These are phyloP conservation scores for Stagonosporopsis rhizophila DNA, from an alignment of 2,329 filamentous ascomycete species.

Conservation along the genomic window DNA sequence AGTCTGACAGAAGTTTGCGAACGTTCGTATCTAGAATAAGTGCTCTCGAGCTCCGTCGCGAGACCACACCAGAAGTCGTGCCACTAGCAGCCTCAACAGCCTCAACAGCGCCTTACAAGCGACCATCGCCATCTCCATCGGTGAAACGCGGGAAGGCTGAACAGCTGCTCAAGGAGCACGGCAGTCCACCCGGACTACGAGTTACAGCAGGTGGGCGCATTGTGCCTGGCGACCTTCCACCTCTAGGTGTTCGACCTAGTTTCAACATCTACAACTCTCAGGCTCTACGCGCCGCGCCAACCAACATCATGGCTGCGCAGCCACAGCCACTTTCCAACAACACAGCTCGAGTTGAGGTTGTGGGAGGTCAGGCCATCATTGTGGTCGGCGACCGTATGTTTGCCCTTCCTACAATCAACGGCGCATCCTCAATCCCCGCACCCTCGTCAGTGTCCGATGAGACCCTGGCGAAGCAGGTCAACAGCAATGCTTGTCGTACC, in stretches of 20 bases:
- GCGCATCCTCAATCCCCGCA: conserved; percentile 20
- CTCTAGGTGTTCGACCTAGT: conserved; percentile 41
- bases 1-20: conserved; percentile 38
- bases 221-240: conserved; percentile 55
- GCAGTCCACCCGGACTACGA: conserved; percentile 58
- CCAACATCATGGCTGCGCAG: conserved; percentile 37
- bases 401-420: conserved; percentile 39
- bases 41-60: conserved; percentile 22
- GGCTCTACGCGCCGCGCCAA: conserved; percentile 28
- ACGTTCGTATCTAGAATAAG: conserved; percentile 27
- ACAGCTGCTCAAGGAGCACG: conserved; percentile 59
- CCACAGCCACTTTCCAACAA: conserved; percentile 28
- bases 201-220: conserved; percentile 61
- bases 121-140: conserved; percentile 58
- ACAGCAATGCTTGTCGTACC: conserved; percentile 19
- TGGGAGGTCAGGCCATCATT: conserved; percentile 43
- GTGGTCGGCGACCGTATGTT: conserved; percentile 43
- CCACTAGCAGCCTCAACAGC: conserved; percentile 15
- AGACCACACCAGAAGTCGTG: conserved; percentile 17
- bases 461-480: conserved; percentile 21
- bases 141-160: conserved; percentile 59
- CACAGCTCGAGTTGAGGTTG: conserved; percentile 37
- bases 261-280: conserved; percentile 41
- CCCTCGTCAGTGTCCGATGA: conserved; percentile 21
- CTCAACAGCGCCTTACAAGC: conserved; percentile 38